Evolutionary conservation across 1,139 yeast species (phyloP).

Genomic region (Candida sojae): DNA sequence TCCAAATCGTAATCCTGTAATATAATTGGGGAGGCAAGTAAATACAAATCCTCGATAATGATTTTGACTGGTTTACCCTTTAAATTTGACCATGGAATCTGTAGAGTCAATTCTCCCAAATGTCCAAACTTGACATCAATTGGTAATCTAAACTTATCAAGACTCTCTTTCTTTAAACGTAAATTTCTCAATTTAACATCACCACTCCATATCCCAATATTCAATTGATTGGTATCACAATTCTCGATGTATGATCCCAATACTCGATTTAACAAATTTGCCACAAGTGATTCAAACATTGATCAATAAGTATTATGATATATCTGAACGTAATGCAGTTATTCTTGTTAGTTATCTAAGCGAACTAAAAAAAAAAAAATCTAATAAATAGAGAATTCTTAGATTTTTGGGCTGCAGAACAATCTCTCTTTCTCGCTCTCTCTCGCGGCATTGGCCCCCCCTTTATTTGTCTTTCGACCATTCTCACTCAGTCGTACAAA

Average conservation of each 20-base stretch:
- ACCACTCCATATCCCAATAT: slow-evolving; percentile 97
- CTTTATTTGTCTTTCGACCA: background rate
- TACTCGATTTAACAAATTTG: slow-evolving; percentile 53
- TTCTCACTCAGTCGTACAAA: background rate
- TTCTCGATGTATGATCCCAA: slow-evolving; percentile 83
- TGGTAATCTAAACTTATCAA: slow-evolving; percentile 84
- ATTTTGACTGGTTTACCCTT: slow-evolving; percentile 92
- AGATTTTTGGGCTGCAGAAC: too few relatives aligned
- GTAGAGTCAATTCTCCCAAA: slow-evolving; percentile 83
- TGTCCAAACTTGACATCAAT: slow-evolving; percentile 90
- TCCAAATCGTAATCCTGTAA: slow-evolving; percentile 57
- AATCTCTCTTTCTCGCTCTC: background rate
- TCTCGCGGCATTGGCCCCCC: background rate
- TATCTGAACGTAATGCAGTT: background rate
- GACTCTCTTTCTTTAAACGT: slow-evolving; percentile 75
- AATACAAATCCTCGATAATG: slow-evolving; percentile 82
- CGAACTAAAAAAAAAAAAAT: background rate
- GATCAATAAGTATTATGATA: background rate
- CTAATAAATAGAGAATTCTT: too few relatives aligned
- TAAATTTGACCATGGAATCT: slow-evolving; percentile 95
- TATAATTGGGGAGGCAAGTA: slow-evolving; percentile 74
- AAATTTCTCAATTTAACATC: slow-evolving; percentile 85
- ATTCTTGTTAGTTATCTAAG: too few relatives aligned
- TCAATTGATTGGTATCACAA: slow-evolving; percentile 91
- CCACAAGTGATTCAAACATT: slow-evolving; percentile 62